Conservation (phyloP, 805 yeast species). For the Yarrowia divulgata region DNA sequence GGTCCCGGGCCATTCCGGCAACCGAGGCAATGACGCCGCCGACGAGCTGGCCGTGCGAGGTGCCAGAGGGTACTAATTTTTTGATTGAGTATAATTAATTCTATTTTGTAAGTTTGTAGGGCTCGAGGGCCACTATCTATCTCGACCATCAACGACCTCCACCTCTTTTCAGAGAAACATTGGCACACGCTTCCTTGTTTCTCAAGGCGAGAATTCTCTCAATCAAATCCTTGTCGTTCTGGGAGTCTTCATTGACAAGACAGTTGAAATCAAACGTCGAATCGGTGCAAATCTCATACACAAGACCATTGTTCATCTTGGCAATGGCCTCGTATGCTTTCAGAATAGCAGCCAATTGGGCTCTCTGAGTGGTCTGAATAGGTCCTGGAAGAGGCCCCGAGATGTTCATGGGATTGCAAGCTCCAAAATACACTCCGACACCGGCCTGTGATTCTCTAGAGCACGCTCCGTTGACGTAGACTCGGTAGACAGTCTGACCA, state of each 20-base stretch:
- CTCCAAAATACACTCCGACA: not conserved
- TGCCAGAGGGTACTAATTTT: not conserved
- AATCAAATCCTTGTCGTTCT: not conserved
- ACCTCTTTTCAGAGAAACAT: not conserved
- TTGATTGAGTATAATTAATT: too few relatives aligned
- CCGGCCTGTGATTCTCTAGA: not conserved
- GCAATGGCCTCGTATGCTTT: not conserved
- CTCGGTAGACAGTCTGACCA: not conserved
- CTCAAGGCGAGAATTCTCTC: not conserved
- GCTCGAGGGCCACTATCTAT: too few relatives aligned
- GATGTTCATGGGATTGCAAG: not conserved
- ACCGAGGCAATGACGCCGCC: constrained; percentile 14
- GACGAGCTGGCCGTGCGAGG: not conserved
- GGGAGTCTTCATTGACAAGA: not conserved
- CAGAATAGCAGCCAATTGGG: not conserved
- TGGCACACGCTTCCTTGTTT: not conserved
- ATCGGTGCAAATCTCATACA: not conserved
- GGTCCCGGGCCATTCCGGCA: constrained; percentile 15
- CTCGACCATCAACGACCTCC: not conserved
- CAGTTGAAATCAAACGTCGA: not conserved
- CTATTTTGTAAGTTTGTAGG: too few relatives aligned
- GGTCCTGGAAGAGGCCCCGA: not conserved
- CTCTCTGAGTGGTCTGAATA: not conserved
- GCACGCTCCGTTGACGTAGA: not conserved
- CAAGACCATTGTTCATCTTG: not conserved